Evolutionary conservation across 148 eudicot species (phyloP).

Genomic region (Polygonum aviculare): DNA sequence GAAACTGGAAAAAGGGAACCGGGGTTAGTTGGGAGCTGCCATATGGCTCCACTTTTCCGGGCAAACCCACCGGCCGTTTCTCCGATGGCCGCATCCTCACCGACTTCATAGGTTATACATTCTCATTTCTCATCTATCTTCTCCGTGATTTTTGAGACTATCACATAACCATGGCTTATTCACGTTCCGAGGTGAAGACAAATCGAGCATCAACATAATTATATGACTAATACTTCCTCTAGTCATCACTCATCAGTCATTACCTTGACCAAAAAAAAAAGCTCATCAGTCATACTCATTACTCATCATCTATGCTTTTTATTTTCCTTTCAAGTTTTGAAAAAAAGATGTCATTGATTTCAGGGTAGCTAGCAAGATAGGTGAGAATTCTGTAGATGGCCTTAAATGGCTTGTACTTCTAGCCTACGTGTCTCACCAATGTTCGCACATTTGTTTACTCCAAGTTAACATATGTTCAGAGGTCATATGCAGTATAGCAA

Average conservation of each 20-base stretch:
- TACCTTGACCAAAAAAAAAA: no score
- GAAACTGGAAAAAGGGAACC: slow-evolving; percentile 41
- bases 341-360: background rate
- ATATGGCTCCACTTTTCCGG: slow-evolving; percentile 72
- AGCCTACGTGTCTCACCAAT: background rate
- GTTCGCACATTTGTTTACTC: background rate
- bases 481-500: no score
- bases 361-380: background rate
- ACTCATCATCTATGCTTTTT: no score
- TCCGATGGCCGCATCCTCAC: slow-evolving; percentile 79
- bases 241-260: no score
- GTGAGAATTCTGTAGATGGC: background rate
- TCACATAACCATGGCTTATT: no score
- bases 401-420: background rate
- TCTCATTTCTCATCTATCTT: background rate
- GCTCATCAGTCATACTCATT: no score
- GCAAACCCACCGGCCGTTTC: slow-evolving; percentile 71
- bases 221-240: no score
- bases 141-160: background rate
- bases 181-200: no score
- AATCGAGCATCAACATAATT: no score
- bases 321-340: no score
- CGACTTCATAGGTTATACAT: slow-evolving; percentile 44
- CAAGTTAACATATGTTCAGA: no score
- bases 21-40: slow-evolving; percentile 45